Base-by-base conservation (phyloP, 2,329 filamentous ascomycete species). In the Fusarium circinatum region DNA sequence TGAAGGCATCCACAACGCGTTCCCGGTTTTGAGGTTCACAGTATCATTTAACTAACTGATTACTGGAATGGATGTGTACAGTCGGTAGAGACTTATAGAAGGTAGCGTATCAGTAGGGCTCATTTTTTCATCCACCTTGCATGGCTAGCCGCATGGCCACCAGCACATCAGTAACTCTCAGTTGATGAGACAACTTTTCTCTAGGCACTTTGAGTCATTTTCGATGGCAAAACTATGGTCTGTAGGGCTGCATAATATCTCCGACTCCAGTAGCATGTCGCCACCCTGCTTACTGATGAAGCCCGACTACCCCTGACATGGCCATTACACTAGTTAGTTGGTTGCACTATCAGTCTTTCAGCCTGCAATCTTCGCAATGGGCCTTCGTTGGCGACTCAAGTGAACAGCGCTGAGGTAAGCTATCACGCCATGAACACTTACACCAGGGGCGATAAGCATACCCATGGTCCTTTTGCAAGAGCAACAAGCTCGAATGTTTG, bases 11-110 rank as follows among this genome's bases (percentile, higher is more conserved):
- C 7, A 4, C 47, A 22, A 49, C 26, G 5, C 14, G 22, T 22
- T 49, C 20, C 20, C 47, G 14, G 28, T 32, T 49, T 9, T 1
- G 28, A n/a, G 22, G 28, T 6, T 22, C 28, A 32, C 26, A n/a
- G 4, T 5, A 32, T n/a, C 17, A 2, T 15, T n/a, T n/a, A 4
- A 3, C 22, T 11, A 30, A 14, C 4, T 11, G 14, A 8, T 8
- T 9, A 11, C 18, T 47, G 12, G 6, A 47, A 4, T 20, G 26
- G 2, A 14, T 10, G 6, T 28, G 41, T 6, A 49, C 11, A 30
- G 6, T 18, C 10, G 14, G 18, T 30, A 14, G 26, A 48, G 20
- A 6, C 10, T 48, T 15, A 7, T 10, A 15, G 20, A 48, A 17
- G 20, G 9, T 6, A 4, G 18, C 20, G 26, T 22, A 26, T 48